Evolutionary conservation across 2,329 filamentous ascomycete species (phyloP).

Genomic region (Xylariaceae sp.): DNA sequence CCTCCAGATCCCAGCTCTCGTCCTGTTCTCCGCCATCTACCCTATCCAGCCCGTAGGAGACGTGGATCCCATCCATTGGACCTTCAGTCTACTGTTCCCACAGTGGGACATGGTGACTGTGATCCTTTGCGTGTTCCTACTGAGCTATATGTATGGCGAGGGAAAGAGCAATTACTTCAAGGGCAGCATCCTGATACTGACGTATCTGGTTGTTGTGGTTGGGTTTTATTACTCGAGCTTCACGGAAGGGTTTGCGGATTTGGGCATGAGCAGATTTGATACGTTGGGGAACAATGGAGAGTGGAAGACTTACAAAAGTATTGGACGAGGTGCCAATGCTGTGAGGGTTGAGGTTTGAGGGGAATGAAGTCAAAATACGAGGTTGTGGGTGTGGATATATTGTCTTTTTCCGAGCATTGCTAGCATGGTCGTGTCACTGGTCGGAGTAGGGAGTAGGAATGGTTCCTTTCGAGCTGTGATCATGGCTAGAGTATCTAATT

Average conservation of each 20-base stretch:
- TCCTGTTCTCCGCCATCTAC: slow-evolving; percentile 83
- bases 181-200: slow-evolving; percentile 88
- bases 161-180: slow-evolving; percentile 99
- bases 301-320: slow-evolving; percentile 52
- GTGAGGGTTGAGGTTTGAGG: slow-evolving; percentile 28
- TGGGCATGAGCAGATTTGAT: slow-evolving; percentile 51
- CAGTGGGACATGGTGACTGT: slow-evolving; percentile 99
- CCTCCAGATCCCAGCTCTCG: slow-evolving; percentile 87
- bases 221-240: slow-evolving; percentile 84
- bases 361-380: too few relatives aligned
- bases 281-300: slow-evolving; percentile 49
- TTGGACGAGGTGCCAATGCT: slow-evolving; percentile 46
- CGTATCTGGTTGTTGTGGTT: slow-evolving; percentile 86
- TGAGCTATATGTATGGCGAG: slow-evolving; percentile 97
- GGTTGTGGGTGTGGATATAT: too few relatives aligned
- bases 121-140: slow-evolving; percentile 90
- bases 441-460: too few relatives aligned
- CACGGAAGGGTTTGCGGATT: slow-evolving; percentile 40
- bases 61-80: slow-evolving; percentile 53
- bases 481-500: too few relatives aligned
- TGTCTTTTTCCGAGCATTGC: too few relatives aligned
- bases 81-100: slow-evolving; percentile 87
- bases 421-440: too few relatives aligned
- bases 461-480: too few relatives aligned
- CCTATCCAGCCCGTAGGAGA: slow-evolving; percentile 40